A percentile compares a stretch with the other conserved stretches of the same genome.
Evolutionary conservation across 345 rosid species (phyloP).

Genomic region (Citrus sp.): DNA sequence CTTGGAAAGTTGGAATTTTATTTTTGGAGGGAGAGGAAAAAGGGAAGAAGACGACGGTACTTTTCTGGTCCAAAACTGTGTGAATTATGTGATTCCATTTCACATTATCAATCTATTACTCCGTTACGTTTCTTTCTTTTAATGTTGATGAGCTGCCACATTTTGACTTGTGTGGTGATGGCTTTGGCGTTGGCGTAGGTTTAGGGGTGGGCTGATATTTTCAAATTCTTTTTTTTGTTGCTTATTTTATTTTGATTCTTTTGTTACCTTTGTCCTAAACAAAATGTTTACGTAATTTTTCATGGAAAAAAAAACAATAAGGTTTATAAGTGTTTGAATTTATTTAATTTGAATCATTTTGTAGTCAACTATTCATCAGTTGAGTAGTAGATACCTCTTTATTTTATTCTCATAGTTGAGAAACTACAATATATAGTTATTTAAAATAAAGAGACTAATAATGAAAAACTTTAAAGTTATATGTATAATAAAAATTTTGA

Average conservation of each 20-base stretch:
- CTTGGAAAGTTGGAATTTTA: neutral
- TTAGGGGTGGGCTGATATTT: neutral
- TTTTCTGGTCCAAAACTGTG: slow-evolving; percentile 15
- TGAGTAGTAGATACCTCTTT: too few species aligned
- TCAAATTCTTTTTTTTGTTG: neutral
- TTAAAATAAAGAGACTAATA: too few species aligned
- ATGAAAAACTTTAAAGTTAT: too few species aligned
- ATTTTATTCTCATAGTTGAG: too few species aligned
- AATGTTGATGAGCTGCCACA: neutral
- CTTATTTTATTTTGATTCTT: neutral
- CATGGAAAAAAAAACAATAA: too few species aligned
- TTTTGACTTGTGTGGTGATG: neutral
- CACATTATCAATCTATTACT: neutral
- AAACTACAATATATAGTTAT: too few species aligned
- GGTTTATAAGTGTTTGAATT: too few species aligned
- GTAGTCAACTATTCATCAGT: too few species aligned
- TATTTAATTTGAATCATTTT: too few species aligned
- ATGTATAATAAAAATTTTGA: too few species aligned
- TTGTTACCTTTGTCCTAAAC: neutral
- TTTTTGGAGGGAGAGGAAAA: slow-evolving; percentile 2
- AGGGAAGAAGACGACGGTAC: slow-evolving; percentile 22
- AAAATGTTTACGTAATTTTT: too few species aligned
- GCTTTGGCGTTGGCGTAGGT: neutral
- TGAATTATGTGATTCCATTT: neutral
- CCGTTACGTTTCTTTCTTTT: neutral